Conservation (phyloP, 2,329 filamentous ascomycete genomes). For the Ascochyta pisi region DNA sequence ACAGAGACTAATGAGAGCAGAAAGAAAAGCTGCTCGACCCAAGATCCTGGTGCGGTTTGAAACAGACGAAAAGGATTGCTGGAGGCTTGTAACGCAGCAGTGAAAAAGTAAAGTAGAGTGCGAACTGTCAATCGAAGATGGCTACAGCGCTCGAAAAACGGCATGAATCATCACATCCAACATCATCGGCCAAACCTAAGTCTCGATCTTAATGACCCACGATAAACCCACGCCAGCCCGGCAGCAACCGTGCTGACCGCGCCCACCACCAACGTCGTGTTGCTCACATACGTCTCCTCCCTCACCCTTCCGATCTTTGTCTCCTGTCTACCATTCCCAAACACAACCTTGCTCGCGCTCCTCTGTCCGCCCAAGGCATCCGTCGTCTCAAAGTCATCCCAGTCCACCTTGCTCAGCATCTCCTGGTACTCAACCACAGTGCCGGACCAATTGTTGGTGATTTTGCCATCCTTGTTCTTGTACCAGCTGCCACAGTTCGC, state of each 20-base stretch:
- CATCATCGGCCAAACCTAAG: constrained; percentile 10
- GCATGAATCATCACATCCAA: too few relatives aligned
- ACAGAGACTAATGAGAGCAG: constrained; percentile 4
- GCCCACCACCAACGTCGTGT: constrained; percentile 46
- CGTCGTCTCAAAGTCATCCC: constrained; percentile 53
- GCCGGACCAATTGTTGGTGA: constrained; percentile 65
- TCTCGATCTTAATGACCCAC: constrained; percentile 18
- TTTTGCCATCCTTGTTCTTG: constrained; percentile 60
- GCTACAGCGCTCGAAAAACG: too few relatives aligned
- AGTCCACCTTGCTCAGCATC: constrained; percentile 51
- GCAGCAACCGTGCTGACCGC: constrained; percentile 45
- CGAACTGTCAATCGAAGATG: too few relatives aligned
- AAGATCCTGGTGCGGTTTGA: not conserved
- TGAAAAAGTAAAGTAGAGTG: too few relatives aligned
- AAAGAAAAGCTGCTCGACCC: not conserved
- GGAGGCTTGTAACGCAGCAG: not conserved
- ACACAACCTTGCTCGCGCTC: constrained; percentile 43
- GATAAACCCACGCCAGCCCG: constrained; percentile 38
- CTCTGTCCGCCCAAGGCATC: constrained; percentile 1
- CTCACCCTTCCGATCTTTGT: constrained; percentile 52
- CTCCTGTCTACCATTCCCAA: constrained; percentile 43
- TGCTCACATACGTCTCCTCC: constrained; percentile 55
- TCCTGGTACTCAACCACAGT: constrained; percentile 65
- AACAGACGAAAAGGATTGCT: not conserved
- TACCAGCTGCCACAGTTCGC: constrained; percentile 64